phyloP scores from a whole-genome alignment of 495 filamentous ascomycete genomes.

The Tricharina praecox region DNA sequence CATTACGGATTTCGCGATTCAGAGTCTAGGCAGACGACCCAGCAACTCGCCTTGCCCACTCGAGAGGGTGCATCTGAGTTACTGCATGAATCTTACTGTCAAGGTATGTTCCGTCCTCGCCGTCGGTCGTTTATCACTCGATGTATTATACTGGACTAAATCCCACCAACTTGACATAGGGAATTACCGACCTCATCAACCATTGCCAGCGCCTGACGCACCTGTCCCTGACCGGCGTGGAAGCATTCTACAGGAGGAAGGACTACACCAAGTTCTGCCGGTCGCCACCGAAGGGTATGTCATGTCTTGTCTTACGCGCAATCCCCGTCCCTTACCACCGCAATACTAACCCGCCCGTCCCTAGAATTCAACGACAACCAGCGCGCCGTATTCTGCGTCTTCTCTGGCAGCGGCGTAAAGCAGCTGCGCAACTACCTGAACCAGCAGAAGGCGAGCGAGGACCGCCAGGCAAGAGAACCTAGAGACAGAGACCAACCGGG shows the following conservation, averaged over 20 bases:
- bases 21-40: conserved; percentile 39
- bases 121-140: no score
- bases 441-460: conserved; percentile 23
- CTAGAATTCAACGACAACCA: conserved; percentile 94
- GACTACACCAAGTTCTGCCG: conserved; percentile 73
- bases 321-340: not conserved
- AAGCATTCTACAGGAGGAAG: conserved; percentile 54
- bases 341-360: conserved; percentile 22
- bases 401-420: conserved; percentile 71
- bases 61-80: conserved; percentile 92
- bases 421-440: conserved; percentile 66
- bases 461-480: not conserved
- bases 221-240: conserved; percentile 88
- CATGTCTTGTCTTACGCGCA: no score
- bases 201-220: conserved; percentile 86
- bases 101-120: conserved; percentile 47
- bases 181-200: conserved; percentile 76
- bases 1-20: conserved; percentile 67
- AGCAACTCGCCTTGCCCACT: conserved; percentile 37
- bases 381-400: conserved; percentile 84
- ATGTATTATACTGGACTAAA: no score
- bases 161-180: conserved; percentile 35
- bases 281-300: conserved; percentile 59
- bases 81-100: conserved; percentile 69
- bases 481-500: no score